Conservation (phyloP, 2,329 filamentous ascomycete genomes). For the Trichophyton mentagrophytes region DNA sequence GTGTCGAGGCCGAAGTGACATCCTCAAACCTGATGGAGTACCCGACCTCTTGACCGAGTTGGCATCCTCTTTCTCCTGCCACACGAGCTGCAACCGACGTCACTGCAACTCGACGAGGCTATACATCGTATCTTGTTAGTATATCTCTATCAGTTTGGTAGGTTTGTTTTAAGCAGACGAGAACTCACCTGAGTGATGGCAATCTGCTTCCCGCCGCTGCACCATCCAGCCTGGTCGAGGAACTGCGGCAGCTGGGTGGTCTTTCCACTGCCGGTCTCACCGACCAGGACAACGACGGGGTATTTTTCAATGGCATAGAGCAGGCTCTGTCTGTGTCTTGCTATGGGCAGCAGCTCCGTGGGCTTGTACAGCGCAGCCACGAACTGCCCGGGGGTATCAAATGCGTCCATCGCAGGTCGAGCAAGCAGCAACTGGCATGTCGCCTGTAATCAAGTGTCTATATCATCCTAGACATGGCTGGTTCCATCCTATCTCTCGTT, state of each 20-base stretch:
- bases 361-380: constrained; percentile 83
- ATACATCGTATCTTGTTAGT: constrained; percentile 4
- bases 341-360: constrained; percentile 68
- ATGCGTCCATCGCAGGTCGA: constrained; percentile 28
- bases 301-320: constrained; percentile 77
- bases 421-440: no score
- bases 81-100: constrained; percentile 81
- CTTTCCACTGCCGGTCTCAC: constrained; percentile 89
- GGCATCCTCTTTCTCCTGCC: constrained; percentile 75
- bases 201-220: constrained; percentile 65
- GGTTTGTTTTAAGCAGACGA: not conserved
- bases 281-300: constrained; percentile 77
- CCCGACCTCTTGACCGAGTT: constrained; percentile 78
- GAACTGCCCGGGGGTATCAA: constrained; percentile 36
- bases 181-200: constrained; percentile 71
- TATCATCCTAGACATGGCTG: no score
- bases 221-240: constrained; percentile 80
- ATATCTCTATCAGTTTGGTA: not conserved
- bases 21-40: constrained; percentile 91
- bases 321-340: constrained; percentile 64
- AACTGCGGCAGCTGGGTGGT: constrained; percentile 93
- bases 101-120: constrained; percentile 82
- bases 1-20: constrained; percentile 69
- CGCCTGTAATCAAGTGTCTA: no score
- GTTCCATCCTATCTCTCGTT: no score